Percentiles rank a stretch among this genome's conserved stretches.
phyloP scores from a whole-genome alignment of 2,329 filamentous ascomycete genomes.

The Arthrobotrys sphaeroides region DNA sequence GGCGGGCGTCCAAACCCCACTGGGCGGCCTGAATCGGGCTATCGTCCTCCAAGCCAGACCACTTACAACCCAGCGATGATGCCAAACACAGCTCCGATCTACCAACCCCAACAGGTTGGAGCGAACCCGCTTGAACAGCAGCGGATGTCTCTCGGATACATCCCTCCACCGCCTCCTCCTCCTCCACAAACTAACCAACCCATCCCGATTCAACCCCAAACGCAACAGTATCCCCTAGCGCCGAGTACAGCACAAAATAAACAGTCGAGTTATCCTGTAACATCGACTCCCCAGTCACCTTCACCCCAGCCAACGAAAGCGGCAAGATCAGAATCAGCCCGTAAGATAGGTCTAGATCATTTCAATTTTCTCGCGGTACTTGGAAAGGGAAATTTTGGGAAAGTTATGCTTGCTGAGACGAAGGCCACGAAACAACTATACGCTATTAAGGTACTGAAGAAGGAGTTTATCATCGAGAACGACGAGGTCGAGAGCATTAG shows the following conservation, averaged over 20 bases:
- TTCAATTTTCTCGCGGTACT: conserved; percentile 99
- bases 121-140: conserved; percentile 56
- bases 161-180: conserved; percentile 54
- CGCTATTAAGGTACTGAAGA: conserved; percentile 98
- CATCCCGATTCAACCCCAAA: conserved; percentile 20
- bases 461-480: conserved; percentile 99
- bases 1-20: conserved; percentile 60
- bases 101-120: conserved; percentile 58
- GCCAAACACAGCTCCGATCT: conserved; percentile 4
- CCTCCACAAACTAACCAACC: conserved; percentile 55
- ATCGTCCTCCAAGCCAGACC: conserved; percentile 54
- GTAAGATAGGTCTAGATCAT: conserved; percentile 92
- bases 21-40: conserved; percentile 60
- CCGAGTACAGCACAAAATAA: conserved; percentile 56
- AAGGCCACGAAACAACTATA: conserved; percentile 92
- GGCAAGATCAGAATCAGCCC: conserved; percentile 74
- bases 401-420: conserved; percentile 98
- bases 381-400: conserved; percentile 98
- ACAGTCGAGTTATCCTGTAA: conserved; percentile 53
- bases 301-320: conserved; percentile 60
- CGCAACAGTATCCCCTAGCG: conserved; percentile 44
- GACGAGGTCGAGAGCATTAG: conserved; percentile 98
- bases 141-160: conserved; percentile 59
- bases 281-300: conserved; percentile 7
- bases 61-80: conserved; percentile 44